A percentile compares a stretch with the other conserved stretches of the same genome.
These are phyloP conservation scores for Haberlea rhodopensis DNA, from an alignment of 257 asterid genomes.

Conservation along the genomic window DNA sequence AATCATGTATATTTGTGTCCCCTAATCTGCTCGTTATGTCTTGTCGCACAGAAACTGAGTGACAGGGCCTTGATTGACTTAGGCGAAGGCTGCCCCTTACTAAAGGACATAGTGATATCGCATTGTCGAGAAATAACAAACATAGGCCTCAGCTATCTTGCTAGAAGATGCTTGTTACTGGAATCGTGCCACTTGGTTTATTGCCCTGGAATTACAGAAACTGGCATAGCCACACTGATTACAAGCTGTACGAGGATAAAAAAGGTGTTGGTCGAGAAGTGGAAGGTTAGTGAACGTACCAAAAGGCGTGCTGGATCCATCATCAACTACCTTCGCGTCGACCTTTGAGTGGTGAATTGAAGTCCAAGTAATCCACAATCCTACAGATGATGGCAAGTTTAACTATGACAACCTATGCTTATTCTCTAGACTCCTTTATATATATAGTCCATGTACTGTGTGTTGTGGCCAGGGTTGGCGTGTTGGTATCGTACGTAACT, in stretches of 20 bases:
- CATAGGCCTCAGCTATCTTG: conserved; percentile 57
- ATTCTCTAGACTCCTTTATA: not conserved
- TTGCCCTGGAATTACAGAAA: conserved; percentile 65
- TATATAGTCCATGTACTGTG: not conserved
- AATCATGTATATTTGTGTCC: not conserved
- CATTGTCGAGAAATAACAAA: conserved; percentile 81
- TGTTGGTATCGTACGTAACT: not conserved
- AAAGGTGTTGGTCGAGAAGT: conserved; percentile 72
- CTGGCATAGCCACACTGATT: conserved; percentile 69
- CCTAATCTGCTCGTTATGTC: not conserved
- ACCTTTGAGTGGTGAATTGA: conserved; percentile 44
- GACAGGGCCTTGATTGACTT: conserved; percentile 73
- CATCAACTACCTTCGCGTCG: conserved; percentile 70
- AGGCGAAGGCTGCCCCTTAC: conserved; percentile 69
- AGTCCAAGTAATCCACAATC: conserved; percentile 1
- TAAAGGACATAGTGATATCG: conserved; percentile 74
- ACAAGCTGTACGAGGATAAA: conserved; percentile 57
- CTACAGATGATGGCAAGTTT: conserved; percentile 6
- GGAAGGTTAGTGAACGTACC: conserved; percentile 75
- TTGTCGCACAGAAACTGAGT: conserved; percentile 59
- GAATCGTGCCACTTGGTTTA: conserved; percentile 83
- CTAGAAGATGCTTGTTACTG: conserved; percentile 45
- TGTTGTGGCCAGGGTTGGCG: not conserved
- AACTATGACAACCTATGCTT: conserved; percentile 24
- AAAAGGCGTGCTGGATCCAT: conserved; percentile 77